Evolutionary conservation across 768 basidiomycete genomes (phyloP), one percentile per base, ranked within the genome.

Genomic region (Clitopilus hobsonii): DNA sequence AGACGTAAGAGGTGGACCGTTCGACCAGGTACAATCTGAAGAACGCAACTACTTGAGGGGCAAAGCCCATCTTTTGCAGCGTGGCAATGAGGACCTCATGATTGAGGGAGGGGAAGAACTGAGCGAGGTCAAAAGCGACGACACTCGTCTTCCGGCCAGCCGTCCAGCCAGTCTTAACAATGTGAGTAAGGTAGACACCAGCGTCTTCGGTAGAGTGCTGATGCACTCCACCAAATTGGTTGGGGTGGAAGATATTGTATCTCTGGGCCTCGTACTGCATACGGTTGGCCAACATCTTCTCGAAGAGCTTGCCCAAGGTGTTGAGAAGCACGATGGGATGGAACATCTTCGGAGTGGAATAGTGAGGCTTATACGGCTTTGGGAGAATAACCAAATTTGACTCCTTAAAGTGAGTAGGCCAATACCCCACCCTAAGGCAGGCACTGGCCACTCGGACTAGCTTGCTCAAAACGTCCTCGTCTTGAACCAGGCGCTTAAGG

Each of bases 181-280:
- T 26, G 52, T 65, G 62, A 1, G 58, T 62, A 1, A 65, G 54
- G 38, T 52, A 55, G 5, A 62, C 29, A 0, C 64, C 60, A 18
- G 61, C 55, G 27, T 65, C 61, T 28, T 60, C 52, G 29, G 64
- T 65, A 38, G 61, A 65, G 5, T 56, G 29, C 30, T 63, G 59
- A 0, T 49, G 52, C 11, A 57, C 49, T 13, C 58, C 52, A 2
- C 55, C 58, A 23, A 47, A 48, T 26, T 53, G 38, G 10, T 29
- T 22, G 22, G 41, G 41, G n/a, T 45, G 41, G 41, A 45, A 45
- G 10, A 45, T 20, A 20, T 18, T 4, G 41, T 3, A 20, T 18
- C 18, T 18, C 22, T 45, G 41, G 3, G 41, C 41, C 18, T 45
- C 41, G 18, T 18, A 45, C 41, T 45, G 41, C 41, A 45, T 45